phyloP scores from a whole-genome alignment of 192 early-diverging fungal genomes.

The Linnemannia zychae region DNA sequence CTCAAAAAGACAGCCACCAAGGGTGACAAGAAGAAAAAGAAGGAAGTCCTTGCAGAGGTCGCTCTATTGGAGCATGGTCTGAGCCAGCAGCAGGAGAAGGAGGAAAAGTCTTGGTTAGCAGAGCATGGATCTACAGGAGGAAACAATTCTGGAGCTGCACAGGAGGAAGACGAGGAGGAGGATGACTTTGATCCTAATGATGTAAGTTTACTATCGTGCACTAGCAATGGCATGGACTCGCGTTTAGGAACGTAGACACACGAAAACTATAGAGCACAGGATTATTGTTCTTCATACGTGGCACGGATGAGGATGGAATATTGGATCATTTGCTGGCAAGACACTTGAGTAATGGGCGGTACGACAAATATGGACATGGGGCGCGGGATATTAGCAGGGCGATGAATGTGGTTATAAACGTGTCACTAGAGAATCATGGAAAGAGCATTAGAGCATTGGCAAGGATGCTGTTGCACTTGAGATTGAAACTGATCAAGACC shows the following conservation, averaged over 20 bases:
- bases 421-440: too few relatives aligned
- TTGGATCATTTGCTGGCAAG: too few relatives aligned
- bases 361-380: too few relatives aligned
- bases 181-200: conserved; percentile 52
- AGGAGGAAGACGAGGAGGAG: conserved; percentile 27
- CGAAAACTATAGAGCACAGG: background rate
- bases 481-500: too few relatives aligned
- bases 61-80: conserved; percentile 75
- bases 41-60: conserved; percentile 76
- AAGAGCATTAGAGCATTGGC: too few relatives aligned
- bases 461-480: too few relatives aligned
- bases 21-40: conserved; percentile 93
- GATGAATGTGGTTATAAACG: too few relatives aligned
- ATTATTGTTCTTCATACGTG: background rate
- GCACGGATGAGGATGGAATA: too few relatives aligned
- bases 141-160: background rate
- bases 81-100: conserved; percentile 71
- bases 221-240: background rate
- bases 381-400: too few relatives aligned
- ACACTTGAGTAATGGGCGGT: too few relatives aligned
- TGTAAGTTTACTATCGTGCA: conserved; percentile 16
- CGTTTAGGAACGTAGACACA: background rate
- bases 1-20: conserved; percentile 85
- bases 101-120: conserved; percentile 60
- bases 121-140: conserved; percentile 12